Percentiles rank a stretch among this genome's conserved stretches.
Conservation (phyloP, 768 basidiomycete genomes). For the Boletus rubescentipes region DNA sequence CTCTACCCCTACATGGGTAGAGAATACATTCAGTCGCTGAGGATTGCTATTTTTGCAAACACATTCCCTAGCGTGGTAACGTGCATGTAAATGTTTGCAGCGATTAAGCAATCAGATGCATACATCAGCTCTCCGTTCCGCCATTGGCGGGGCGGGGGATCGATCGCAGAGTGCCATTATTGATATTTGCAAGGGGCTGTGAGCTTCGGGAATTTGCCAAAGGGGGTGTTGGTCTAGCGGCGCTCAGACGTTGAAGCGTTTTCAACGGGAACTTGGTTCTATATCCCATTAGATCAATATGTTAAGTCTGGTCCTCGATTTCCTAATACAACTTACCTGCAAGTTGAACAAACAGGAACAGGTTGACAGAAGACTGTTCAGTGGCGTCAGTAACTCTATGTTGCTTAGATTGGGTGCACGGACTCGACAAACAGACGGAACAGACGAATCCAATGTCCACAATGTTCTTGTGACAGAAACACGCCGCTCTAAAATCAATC, state of each 20-base stretch:
- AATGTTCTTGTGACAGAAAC: conserved; percentile 98
- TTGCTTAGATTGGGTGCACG: conserved; percentile 28
- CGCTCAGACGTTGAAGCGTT: conserved; percentile 79
- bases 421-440: conserved; percentile 97
- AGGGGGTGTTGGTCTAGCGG: conserved; percentile 46
- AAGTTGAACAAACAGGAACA: conserved; percentile 90
- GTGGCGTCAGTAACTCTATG: conserved; percentile 8
- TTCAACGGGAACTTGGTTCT: conserved; percentile 97
- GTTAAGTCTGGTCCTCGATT: not conserved
- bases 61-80: not conserved
- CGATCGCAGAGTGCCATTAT: conserved; percentile 28
- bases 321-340: conserved; percentile 59
- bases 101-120: not conserved
- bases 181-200: conserved; percentile 36
- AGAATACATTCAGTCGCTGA: not conserved
- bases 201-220: conserved; percentile 29
- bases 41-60: not conserved
- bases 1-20: conserved; percentile 39
- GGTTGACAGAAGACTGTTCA: conserved; percentile 87
- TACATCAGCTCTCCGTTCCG: conserved; percentile 15
- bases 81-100: not conserved
- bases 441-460: conserved; percentile 97
- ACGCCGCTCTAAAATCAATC: conserved; percentile 96
- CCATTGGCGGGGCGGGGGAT: conserved; percentile 17
- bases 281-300: conserved; percentile 8